Base-by-base conservation (phyloP, 257 asterid species). In the Nicotiana benthamiana region DNA sequence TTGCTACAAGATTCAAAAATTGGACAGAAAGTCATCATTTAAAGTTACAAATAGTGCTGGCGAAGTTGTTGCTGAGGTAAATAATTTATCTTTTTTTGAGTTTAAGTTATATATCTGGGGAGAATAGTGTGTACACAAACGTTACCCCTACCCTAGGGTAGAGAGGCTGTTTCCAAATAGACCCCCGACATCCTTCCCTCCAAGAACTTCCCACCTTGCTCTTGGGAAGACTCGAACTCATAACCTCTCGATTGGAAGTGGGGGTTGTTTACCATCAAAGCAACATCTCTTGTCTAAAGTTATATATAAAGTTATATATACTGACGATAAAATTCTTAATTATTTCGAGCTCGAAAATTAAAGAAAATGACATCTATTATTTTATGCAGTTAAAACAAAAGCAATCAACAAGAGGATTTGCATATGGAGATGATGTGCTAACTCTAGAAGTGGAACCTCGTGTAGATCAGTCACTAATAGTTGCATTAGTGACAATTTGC, bases 341-440 rank as follows among this genome's bases (percentile, higher is more conserved):
- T n/a, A n/a, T n/a, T n/a, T n/a, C n/a, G n/a, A n/a, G n/a, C n/a
- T n/a, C n/a, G n/a, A n/a, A n/a, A n/a, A n/a, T n/a, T n/a, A n/a
- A n/a, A n/a, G n/a, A n/a, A n/a, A n/a, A n/a, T n/a, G n/a, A n/a
- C n/a, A n/a, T n/a, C n/a, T 6, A 0, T 20, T 4, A 13, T 22
- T 30, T 22, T 20, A 13, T 76, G 85, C 95, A 92, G 97, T 92
- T 88, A 62, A 84, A 56, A 34, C 83, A 82, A 59, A 94, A 94
- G 85, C 87, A 78, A 67, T 89, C 96, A 4, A 75, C 87, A 15
- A 85, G 52, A 74, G 97, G 97, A 77, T 89, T 92, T 83, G 52
- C 79, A 0, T 79, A 91, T 62, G 98, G 98, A 68, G 90, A 94
- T 40, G 98, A 94, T 86, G 98, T 94, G 2, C 30, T 92, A 18